Base-by-base conservation (phyloP, 306 rosid species). In the Lathyrus tuberosus region DNA sequence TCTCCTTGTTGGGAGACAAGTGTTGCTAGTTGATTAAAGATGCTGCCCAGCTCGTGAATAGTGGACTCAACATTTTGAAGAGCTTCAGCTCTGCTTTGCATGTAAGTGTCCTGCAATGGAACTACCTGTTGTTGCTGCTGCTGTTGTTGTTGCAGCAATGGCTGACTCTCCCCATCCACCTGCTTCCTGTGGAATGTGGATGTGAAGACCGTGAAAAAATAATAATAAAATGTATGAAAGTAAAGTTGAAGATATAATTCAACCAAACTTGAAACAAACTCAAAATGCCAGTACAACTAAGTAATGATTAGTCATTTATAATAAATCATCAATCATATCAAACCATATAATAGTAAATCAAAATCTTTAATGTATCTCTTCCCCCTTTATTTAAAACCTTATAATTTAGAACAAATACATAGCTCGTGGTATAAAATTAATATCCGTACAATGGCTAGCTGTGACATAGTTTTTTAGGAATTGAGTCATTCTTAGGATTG, bases 81-180 rank as follows among this genome's bases (percentile, higher is more conserved):
- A 73, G 99, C 96, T 83, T 91, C 97, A 82, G 97, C 96, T 77
- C 97, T 82, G 87, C 96, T 95, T 81, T 95, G 99, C 96, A 91
- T 91, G 89, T 84, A 91, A 74, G 83, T 84, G 65, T 91, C 99
- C 84, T 91, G 99, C 84, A 91, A 79, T 0, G 97, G 96, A 76
- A 84, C 97, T 75, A 87, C 11, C 78, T 95, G 84, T 47, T 95
- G 84, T 47, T 94, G 96, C 43, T 88, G 89, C 41, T 92, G 92
- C 54, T 78, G 78, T 35, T 86, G 82, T 24, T 79, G 86, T 75
- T 80, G 88, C 75, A 87, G 76, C 82, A 93, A 85, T 22, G 99
- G 92, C 41, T 89, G 97, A 83, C 86, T 79, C 79, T 95, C 99
- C 77, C 91, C 95, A 79, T 87, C 99, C 67, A 51, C 78, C 75